Base-by-base conservation (phyloP, 2,329 filamentous ascomycete species). In the Lachnellula suecica region DNA sequence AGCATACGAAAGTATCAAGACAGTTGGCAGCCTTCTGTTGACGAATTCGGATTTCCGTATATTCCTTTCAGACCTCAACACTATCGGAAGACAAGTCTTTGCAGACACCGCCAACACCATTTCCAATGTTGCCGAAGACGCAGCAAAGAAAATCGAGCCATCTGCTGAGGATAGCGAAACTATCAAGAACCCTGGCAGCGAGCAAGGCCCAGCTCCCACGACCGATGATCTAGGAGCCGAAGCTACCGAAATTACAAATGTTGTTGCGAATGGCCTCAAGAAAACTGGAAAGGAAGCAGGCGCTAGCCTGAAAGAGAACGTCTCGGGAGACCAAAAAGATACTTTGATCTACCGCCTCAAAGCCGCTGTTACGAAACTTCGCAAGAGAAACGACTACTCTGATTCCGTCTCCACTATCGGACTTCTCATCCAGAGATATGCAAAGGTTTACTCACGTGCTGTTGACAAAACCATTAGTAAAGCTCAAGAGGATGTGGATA, bases 41-140 rank as follows among this genome's bases (percentile, higher is more conserved):
- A 91, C 89, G 13, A 97, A 97, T 67, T 85, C 88, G 0, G 91
- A 97, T 64, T 97, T 97, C 68, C 85, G 92, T 35, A 77, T 92
- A 6, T 91, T 97, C 63, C 74, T 97, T 41, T 83, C 86, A 10
- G 93, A 97, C 63, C 72, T 96, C 37, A 84, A 85, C 42, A 85
- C 85, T 0, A 81, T 97, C 43, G 88, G 87, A 11, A 84, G 88
- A 38, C 88, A 96, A 66, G 86, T 97, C 1, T 91, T 97, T 67
- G 85, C 84, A 47, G 92, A 97, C 63, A 91, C 91, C 2, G 90
- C 91, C 0, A 86, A 90, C 56, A 87, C 88, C 0, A 68, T 96
- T 5, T 89, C 91, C 0, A 79, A 85, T 15, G 88, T 86, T 1
- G 91, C 92, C 0, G 82, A 88, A 58, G 76, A 90, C 56, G 86